Percentiles rank a stretch among this genome's conserved stretches.
These are phyloP conservation scores for Beta macrorhiza DNA, from an alignment of 179 eudicot genomes.

Conservation along the genomic window DNA sequence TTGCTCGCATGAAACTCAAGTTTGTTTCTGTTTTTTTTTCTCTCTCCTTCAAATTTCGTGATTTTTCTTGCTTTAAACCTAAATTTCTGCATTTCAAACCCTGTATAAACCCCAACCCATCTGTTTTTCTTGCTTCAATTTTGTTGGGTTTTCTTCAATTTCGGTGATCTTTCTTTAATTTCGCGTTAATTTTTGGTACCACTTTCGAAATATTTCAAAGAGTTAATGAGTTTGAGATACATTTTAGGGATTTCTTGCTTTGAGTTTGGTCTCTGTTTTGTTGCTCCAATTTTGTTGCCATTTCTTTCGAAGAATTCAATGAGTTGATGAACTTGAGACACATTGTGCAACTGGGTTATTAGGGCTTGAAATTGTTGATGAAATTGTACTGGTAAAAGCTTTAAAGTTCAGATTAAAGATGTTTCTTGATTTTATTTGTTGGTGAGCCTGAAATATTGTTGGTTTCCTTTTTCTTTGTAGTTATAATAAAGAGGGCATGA, in stretches of 20 bases:
- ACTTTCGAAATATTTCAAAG: too few relatives aligned
- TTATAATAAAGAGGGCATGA: constrained; percentile 57
- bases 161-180: too few relatives aligned
- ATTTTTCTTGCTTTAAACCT: background rate
- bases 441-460: constrained; percentile 4
- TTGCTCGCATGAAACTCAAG: constrained; percentile 88
- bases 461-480: constrained; percentile 23
- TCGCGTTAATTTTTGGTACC: too few relatives aligned
- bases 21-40: constrained; percentile 7
- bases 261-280: too few relatives aligned
- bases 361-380: background rate
- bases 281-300: too few relatives aligned
- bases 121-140: background rate
- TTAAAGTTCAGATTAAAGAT: too few relatives aligned
- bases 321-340: too few relatives aligned
- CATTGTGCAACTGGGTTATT: too few relatives aligned
- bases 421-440: background rate
- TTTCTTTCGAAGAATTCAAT: too few relatives aligned
- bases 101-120: background rate
- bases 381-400: background rate
- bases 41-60: background rate
- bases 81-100: constrained; percentile 2
- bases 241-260: too few relatives aligned
- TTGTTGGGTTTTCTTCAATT: too few relatives aligned
- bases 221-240: too few relatives aligned